Evolutionary conservation across 2,329 filamentous ascomycete genomes (phyloP).

Genomic region (Colletotrichum lini): DNA sequence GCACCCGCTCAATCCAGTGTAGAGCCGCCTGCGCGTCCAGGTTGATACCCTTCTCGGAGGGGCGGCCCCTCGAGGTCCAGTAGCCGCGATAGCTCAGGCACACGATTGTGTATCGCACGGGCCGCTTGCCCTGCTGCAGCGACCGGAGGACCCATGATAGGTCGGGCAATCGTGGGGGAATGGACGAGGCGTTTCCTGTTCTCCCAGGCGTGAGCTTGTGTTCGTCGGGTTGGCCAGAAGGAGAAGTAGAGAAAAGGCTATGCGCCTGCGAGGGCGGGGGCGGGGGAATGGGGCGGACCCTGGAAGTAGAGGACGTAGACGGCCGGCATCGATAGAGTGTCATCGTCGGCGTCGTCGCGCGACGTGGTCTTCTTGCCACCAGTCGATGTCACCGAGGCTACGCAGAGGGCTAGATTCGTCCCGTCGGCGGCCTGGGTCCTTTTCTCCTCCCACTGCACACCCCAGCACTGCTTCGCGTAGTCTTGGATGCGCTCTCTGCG

Average conservation of each 20-base stretch:
- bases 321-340: slow-evolving; percentile 44
- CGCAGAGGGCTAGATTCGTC: slow-evolving; percentile 73
- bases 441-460: slow-evolving; percentile 77
- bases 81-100: slow-evolving; percentile 79
- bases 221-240: slow-evolving; percentile 28
- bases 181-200: slow-evolving; percentile 71
- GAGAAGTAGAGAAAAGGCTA: neutral
- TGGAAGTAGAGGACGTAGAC: slow-evolving; percentile 72
- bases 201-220: slow-evolving; percentile 28
- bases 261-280: slow-evolving; percentile 8
- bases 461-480: slow-evolving; percentile 71
- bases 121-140: slow-evolving; percentile 55
- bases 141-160: slow-evolving; percentile 67
- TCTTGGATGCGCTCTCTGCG: slow-evolving; percentile 76
- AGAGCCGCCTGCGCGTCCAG: slow-evolving; percentile 76
- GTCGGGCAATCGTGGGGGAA: slow-evolving; percentile 70
- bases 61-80: slow-evolving; percentile 82
- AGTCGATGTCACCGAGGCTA: slow-evolving; percentile 59
- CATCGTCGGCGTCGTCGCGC: slow-evolving; percentile 9
- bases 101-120: slow-evolving; percentile 61
- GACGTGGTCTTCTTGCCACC: slow-evolving; percentile 36
- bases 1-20: slow-evolving; percentile 68
- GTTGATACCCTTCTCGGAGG: slow-evolving; percentile 79
- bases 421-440: slow-evolving; percentile 74
- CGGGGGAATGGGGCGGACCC: slow-evolving; percentile 54